Conservation (phyloP, 257 asterid genomes). For the Rauvolfia tetraphylla region DNA sequence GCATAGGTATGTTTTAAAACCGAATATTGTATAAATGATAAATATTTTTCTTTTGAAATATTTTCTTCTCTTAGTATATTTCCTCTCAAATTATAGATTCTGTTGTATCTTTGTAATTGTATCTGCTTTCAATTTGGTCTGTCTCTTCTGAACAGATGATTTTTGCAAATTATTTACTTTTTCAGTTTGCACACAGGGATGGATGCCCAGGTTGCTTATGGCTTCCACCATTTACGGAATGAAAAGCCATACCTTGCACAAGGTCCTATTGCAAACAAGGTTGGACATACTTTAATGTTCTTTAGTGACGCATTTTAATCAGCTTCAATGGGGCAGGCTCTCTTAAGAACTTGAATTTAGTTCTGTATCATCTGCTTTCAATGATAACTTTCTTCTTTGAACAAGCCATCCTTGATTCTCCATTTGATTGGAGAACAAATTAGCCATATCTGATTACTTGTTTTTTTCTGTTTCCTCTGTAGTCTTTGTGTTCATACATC, state of each 20-base stretch:
- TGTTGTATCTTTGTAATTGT: neutral
- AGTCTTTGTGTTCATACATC: neutral
- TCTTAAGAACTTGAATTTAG: neutral
- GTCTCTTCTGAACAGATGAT: neutral
- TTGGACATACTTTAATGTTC: slow-evolving; percentile 21
- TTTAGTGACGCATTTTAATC: neutral
- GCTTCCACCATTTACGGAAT: slow-evolving; percentile 91
- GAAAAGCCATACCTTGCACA: slow-evolving; percentile 90
- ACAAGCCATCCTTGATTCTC: neutral
- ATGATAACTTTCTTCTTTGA: neutral
- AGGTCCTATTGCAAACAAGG: slow-evolving; percentile 96
- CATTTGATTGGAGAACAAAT: neutral
- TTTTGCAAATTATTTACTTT: slow-evolving; percentile 15
- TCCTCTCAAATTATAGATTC: neutral
- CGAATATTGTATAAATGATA: neutral
- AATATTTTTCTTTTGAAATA: neutral
- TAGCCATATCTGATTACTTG: neutral
- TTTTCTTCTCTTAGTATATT: neutral
- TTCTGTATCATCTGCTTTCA: neutral
- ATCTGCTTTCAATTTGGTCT: neutral
- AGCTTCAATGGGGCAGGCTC: neutral
- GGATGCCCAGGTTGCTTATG: slow-evolving; percentile 98
- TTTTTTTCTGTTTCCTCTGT: neutral
- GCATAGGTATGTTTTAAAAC: slow-evolving; percentile 59
- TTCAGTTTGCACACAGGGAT: slow-evolving; percentile 52